Conservation (phyloP, 805 yeast genomes). For the Blastobotrys muscicola region DNA sequence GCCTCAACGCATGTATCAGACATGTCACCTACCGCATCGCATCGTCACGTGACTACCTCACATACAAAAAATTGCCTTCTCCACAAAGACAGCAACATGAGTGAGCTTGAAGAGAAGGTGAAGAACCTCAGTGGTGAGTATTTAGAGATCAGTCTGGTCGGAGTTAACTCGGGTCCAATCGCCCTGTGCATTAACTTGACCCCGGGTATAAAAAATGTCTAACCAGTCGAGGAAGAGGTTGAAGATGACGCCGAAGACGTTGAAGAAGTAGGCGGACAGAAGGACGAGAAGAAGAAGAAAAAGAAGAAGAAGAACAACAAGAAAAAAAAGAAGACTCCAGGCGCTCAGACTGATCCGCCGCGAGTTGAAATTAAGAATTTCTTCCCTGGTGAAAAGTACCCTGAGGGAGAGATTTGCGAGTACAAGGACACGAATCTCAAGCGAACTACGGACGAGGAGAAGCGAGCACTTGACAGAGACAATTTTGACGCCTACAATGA, state of each 20-base stretch:
- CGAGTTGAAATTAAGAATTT: slow-evolving; percentile 54
- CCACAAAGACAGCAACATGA: not conserved
- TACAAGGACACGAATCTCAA: slow-evolving; percentile 59
- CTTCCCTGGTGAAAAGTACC: slow-evolving; percentile 65
- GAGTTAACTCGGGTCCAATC: too few species aligned
- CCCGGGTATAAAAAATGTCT: too few species aligned
- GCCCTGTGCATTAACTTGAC: too few species aligned
- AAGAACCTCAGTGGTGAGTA: slow-evolving; percentile 2
- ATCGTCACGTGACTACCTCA: not conserved
- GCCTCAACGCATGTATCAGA: not conserved
- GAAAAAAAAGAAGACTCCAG: slow-evolving; percentile 37
- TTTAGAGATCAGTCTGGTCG: too few species aligned
- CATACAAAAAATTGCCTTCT: not conserved
- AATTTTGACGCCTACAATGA: slow-evolving; percentile 64
- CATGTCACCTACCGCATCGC: not conserved
- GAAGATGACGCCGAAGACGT: slow-evolving; percentile 27
- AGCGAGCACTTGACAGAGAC: slow-evolving; percentile 62
- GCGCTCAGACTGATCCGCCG: slow-evolving; percentile 37
- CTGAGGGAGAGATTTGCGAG: slow-evolving; percentile 83
- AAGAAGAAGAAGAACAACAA: slow-evolving; percentile 37
- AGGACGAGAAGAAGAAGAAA: slow-evolving; percentile 38
- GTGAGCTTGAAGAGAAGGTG: slow-evolving; percentile 2
- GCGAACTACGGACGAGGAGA: slow-evolving; percentile 80
- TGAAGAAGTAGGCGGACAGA: slow-evolving; percentile 17
- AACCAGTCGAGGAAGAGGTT: slow-evolving; percentile 23